Evolutionary conservation across 2,329 filamentous ascomycete genomes (phyloP).

Genomic region (Botrytis medusae): DNA sequence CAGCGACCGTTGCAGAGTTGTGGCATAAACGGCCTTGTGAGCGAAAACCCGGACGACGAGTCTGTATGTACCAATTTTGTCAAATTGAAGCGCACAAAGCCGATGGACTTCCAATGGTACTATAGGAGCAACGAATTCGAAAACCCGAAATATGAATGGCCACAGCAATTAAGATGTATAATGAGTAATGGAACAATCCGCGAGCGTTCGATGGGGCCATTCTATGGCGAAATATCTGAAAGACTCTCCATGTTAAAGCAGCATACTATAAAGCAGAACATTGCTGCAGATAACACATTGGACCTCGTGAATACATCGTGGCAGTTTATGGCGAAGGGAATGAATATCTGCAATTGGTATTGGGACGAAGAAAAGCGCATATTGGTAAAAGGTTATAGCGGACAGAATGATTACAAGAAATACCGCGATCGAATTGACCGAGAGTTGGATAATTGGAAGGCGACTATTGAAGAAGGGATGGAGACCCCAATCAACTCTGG

Average conservation of each 20-base stretch:
- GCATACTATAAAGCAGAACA: neutral
- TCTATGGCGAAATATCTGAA: neutral
- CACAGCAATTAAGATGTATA: neutral
- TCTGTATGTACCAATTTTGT: neutral
- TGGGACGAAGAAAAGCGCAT: constrained; percentile 14
- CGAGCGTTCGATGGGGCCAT: neutral
- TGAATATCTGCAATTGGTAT: constrained; percentile 2
- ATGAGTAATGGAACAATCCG: constrained; percentile 4
- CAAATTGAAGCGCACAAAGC: neutral
- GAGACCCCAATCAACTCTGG: neutral
- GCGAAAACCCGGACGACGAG: neutral
- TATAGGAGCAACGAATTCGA: neutral
- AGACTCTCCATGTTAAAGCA: neutral
- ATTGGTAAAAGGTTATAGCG: constrained; percentile 6
- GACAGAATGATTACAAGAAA: neutral
- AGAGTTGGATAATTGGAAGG: neutral
- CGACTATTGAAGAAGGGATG: neutral
- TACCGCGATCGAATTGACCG: neutral
- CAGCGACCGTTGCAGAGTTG: neutral
- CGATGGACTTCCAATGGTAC: constrained; percentile 6
- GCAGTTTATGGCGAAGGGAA: neutral
- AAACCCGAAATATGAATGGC: neutral
- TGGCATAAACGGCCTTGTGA: neutral
- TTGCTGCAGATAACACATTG: neutral
- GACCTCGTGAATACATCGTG: neutral